phyloP scores from a whole-genome alignment of 345 rosid genomes.

The Murraya paniculata region DNA sequence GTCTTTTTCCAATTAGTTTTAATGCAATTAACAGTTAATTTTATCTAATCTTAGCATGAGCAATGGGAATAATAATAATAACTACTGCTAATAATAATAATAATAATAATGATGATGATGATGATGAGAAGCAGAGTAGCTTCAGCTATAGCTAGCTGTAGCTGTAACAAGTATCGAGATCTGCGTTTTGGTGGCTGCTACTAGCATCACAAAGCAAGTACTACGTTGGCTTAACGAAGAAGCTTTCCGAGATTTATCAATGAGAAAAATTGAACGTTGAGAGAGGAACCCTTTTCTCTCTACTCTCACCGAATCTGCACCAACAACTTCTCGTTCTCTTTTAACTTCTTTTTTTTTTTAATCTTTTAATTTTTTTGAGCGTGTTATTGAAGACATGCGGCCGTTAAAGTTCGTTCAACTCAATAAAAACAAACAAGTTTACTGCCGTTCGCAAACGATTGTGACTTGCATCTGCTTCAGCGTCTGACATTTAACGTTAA shows the following conservation, averaged over 20 bases:
- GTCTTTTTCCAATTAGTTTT: too few species aligned
- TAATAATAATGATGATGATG: too few species aligned
- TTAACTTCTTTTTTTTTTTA: neutral
- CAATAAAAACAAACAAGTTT: neutral
- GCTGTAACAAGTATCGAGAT: neutral
- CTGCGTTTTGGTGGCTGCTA: neutral
- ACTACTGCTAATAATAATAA: neutral
- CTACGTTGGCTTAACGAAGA: slow-evolving; percentile 4
- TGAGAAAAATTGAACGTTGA: slow-evolving; percentile 2
- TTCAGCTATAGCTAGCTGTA: neutral
- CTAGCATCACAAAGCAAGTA: too few species aligned
- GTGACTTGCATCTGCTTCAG: neutral
- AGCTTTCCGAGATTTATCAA: neutral
- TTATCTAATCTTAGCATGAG: too few species aligned
- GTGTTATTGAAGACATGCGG: slow-evolving; percentile 26
- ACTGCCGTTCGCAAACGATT: neutral
- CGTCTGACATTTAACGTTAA: neutral
- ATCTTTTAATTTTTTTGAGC: slow-evolving; percentile 3
- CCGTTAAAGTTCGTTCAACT: slow-evolving; percentile 12
- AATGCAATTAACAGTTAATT: neutral
- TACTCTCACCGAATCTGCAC: slow-evolving; percentile 1
- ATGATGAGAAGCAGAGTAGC: neutral
- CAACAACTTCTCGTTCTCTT: neutral
- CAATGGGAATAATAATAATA: too few species aligned
- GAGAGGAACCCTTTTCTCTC: neutral